Conservation (phyloP, 2,329 filamentous ascomycete species). For the Aureobasidium uvarum region DNA sequence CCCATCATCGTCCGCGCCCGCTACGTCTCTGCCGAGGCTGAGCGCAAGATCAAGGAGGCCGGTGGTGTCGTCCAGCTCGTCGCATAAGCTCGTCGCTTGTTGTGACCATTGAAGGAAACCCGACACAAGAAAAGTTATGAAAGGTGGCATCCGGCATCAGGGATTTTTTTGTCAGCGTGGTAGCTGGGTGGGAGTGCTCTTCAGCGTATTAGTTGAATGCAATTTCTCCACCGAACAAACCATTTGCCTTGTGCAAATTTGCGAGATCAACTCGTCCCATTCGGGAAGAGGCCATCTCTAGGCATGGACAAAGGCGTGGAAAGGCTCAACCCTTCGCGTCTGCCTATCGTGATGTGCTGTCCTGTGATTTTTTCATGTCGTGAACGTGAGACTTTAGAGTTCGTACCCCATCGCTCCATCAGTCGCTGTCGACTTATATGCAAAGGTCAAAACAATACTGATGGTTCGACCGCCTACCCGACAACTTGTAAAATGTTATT, state of each 20-base stretch:
- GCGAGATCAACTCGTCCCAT: conserved; percentile 23
- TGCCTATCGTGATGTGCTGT: conserved; percentile 19
- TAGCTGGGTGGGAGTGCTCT: conserved; percentile 25
- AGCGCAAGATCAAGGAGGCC: conserved; percentile 98
- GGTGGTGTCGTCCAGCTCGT: conserved; percentile 95
- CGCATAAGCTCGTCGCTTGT: conserved; percentile 58
- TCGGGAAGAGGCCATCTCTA: conserved; percentile 23
- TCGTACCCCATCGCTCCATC: background rate
- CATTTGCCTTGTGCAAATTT: conserved; percentile 22
- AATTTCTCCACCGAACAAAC: conserved; percentile 26
- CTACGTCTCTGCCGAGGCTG: conserved; percentile 93
- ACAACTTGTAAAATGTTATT: too few relatives aligned
- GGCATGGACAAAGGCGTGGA: conserved; percentile 12
- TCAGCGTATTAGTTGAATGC: conserved; percentile 26
- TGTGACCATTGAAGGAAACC: background rate
- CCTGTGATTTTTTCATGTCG: conserved; percentile 3
- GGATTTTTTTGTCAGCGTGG: conserved; percentile 24
- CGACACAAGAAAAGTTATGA: conserved; percentile 23
- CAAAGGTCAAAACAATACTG: background rate
- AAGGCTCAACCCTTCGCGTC: conserved; percentile 21
- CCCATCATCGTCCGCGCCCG: conserved; percentile 92
- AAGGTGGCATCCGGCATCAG: conserved; percentile 24
- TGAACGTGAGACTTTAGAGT: background rate
- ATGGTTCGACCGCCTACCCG: background rate
- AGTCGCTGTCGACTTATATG: background rate